phyloP scores from a whole-genome alignment of 495 filamentous ascomycete genomes.

The Tuber brumale region DNA sequence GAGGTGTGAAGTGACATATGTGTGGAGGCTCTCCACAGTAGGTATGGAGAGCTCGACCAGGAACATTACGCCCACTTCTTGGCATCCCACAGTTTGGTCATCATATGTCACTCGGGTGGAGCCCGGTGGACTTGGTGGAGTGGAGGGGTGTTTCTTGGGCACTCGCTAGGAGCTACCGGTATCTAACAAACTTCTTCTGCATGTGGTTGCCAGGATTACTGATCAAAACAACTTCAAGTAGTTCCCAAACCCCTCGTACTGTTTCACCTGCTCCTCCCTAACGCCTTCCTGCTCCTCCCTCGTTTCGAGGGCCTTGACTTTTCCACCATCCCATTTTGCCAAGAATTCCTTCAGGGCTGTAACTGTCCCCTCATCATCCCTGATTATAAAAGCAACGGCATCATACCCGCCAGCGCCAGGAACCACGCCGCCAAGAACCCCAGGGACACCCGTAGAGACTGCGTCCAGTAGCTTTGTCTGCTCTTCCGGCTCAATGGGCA shows the following conservation, averaged over 20 bases:
- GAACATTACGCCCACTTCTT: not conserved
- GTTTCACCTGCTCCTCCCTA: constrained; percentile 55
- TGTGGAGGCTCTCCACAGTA: not conserved
- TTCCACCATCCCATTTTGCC: constrained; percentile 55
- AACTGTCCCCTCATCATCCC: constrained; percentile 64
- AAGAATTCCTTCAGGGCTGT: constrained; percentile 58
- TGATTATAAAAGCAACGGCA: constrained; percentile 73
- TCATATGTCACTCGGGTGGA: not conserved
- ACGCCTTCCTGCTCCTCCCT: constrained; percentile 84
- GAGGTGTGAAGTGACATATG: not conserved
- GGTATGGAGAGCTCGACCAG: not conserved
- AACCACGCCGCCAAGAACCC: constrained; percentile 85
- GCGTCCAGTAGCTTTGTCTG: constrained; percentile 81
- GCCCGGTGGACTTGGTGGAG: not conserved
- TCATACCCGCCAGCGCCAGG: constrained; percentile 94
- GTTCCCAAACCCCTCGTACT: constrained; percentile 59
- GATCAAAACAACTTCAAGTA: not conserved
- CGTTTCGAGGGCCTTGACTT: constrained; percentile 69
- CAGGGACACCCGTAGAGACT: constrained; percentile 56
- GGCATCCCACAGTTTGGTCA: not conserved
- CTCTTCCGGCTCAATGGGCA: constrained; percentile 83
- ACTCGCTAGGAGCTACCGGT: not conserved
- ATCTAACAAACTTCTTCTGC: not conserved
- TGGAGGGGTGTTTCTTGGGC: not conserved
- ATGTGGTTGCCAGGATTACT: not conserved